Base-by-base conservation (phyloP, 139 green algal genomes). In the Cymbomonas tetramitiformis region DNA sequence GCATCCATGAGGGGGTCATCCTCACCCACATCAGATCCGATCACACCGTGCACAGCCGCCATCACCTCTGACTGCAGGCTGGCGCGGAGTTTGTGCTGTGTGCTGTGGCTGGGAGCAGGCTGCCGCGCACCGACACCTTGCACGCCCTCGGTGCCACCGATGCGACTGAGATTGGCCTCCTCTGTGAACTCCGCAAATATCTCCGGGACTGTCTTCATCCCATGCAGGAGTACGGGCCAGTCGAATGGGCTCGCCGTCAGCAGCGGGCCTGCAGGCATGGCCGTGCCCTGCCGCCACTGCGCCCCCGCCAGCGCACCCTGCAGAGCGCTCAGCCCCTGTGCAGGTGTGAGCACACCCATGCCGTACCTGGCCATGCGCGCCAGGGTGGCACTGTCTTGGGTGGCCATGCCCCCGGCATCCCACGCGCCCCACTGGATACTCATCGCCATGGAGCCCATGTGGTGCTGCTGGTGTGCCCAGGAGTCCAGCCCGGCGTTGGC, bases 1-100 rank as follows among this genome's bases (percentile, higher is more conserved):
- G 73, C 72, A 18, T 70, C 67, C 73, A 86, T 83, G 32, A 88
- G 68, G 15, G 81, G 81, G 0, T 68, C 72, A 46, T 81, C 25
- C 4, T 6, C 29, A 6, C 8, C 9, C 4, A 51, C 8, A 33
- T 48, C 31, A 31, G 28, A 21, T 29, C 51, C 31, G 32, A 60
- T 6, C 28, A 60, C 29, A 6, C 15, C 51, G 8, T 9, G 21
- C 51, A 21, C 51, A 5, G 47, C 21, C 4, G 4, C 28, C 51
- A 9, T 7, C 18, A 60, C 6, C 33, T 60, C 33, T 5, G 6
- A 29, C 26, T n/a, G n/a, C n/a, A n/a, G n/a, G n/a, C n/a, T n/a
- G n/a, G n/a, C n/a, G n/a, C n/a, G n/a, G n/a, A n/a, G n/a, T n/a
- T n/a, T n/a, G n/a, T n/a, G n/a, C n/a, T n/a, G n/a, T n/a, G n/a